Base-by-base conservation (phyloP, 2,329 filamentous ascomycete genomes). In the Lachnellula hyalina region DNA sequence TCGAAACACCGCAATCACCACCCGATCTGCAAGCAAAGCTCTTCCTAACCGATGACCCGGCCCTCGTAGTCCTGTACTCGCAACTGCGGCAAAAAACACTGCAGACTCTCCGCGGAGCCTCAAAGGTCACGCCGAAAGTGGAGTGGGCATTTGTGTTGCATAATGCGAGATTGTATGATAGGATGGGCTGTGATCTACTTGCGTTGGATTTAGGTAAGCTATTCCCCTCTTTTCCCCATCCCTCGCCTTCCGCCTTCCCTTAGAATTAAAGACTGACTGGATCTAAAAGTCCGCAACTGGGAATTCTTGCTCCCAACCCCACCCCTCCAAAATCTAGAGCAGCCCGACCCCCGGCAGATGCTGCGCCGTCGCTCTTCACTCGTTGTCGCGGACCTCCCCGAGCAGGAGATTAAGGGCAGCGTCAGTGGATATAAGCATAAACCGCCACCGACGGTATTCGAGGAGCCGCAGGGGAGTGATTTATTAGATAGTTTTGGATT, bases 401-500 rank as follows among this genome's bases (percentile, higher is more conserved):
- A 74, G 36, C 64, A 71, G 4, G 74, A 76, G 34, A 72, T 73
- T 66, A 76, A 69, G 67, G 73, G 68, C 47, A 74, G 66, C 71
- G 67, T 54, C 63, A 71, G 63, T 68, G 72, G 69, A 57, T 65
- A 72, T 25, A 80, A 86, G 57, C 65, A 72, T 25, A 80, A 86
- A 65, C 78, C 81, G 14, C 79, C 85, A 15, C 84, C 90, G 1
- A 90, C 87, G 19, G 84, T 86, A 59, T 97, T 97, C 69, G 81
- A 95, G 64, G 94, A 99, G 71, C 94, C 94, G n/a, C 91, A 96
- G 73, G 81, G 89, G 28, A 90, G 83, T 69, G 93, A 90, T 56
- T 73, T 99, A 67, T 77, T 97, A 64, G 93, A 97, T 76, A 92
- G 83, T 70, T 97, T 97, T 79, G 93, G 93, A 1, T 94, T 97